Evolutionary conservation across 331 rosid genomes (phyloP).

Genomic region (Stylosanthes scabra): DNA sequence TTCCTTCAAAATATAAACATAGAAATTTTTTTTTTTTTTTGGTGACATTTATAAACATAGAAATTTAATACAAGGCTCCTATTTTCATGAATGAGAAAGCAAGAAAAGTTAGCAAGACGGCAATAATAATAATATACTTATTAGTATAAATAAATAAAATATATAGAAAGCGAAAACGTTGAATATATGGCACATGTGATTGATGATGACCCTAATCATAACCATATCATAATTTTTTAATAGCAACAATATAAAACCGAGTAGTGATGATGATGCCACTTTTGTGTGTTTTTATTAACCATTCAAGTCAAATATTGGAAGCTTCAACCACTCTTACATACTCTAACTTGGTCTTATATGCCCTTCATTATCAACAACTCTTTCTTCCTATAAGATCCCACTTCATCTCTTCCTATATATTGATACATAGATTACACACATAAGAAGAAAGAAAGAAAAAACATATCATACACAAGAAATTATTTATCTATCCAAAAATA

Average conservation of each 20-base stretch:
- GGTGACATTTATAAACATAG: too few relatives aligned
- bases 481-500: too few relatives aligned
- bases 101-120: not conserved
- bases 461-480: too few relatives aligned
- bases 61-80: not conserved
- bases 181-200: conserved; percentile 34
- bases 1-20: not conserved
- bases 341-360: conserved; percentile 18
- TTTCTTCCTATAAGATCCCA: not conserved
- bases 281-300: conserved; percentile 11
- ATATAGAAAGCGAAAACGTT: conserved; percentile 1
- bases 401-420: not conserved
- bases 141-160: not conserved
- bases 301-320: conserved; percentile 41
- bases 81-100: not conserved
- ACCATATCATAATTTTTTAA: not conserved
- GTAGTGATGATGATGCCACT: not conserved
- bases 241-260: not conserved
- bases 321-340: conserved; percentile 24
- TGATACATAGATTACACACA: not conserved
- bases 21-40: too few relatives aligned
- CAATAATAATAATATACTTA: too few relatives aligned
- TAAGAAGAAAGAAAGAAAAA: too few relatives aligned
- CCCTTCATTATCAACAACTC: not conserved
- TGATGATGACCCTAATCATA: conserved; percentile 22